A percentile compares a stretch with the other conserved stretches of the same genome.
Conservation (phyloP, 352 stramenopile species). For the Globisporangium perplexum region DNA sequence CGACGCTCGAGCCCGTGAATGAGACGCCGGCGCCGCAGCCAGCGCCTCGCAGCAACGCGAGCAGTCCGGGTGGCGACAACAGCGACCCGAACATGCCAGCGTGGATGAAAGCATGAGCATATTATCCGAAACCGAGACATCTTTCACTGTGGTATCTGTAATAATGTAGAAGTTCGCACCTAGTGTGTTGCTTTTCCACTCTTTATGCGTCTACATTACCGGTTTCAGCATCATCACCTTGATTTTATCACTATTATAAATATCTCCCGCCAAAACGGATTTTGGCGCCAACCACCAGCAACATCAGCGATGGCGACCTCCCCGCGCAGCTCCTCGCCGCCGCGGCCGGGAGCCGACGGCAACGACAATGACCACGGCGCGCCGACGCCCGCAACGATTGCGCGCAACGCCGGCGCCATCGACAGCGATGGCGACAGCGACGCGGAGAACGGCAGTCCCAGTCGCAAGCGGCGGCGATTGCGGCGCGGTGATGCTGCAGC, state of each 20-base stretch:
- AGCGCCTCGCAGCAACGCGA: background rate
- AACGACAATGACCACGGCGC: background rate
- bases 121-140: too few relatives aligned
- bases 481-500: slow-evolving; percentile 19
- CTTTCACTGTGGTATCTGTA: too few relatives aligned
- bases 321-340: too few relatives aligned
- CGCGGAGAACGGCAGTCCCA: slow-evolving; percentile 18
- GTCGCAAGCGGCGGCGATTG: slow-evolving; percentile 43
- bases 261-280: too few relatives aligned
- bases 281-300: too few relatives aligned
- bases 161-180: too few relatives aligned
- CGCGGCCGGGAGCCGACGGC: too few relatives aligned
- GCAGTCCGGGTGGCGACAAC: background rate
- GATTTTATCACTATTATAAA: too few relatives aligned
- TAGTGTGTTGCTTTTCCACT: too few relatives aligned
- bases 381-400: background rate
- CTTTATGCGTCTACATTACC: too few relatives aligned
- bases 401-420: background rate
- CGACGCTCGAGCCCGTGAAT: background rate
- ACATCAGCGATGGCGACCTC: too few relatives aligned
- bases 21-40: slow-evolving; percentile 2
- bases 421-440: slow-evolving; percentile 19
- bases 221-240: too few relatives aligned
- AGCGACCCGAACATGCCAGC: slow-evolving; percentile 7
- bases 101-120: slow-evolving; percentile 14